These are phyloP conservation scores for Sporothrix phasma DNA, from an alignment of 2,329 filamentous ascomycete genomes.

Conservation along the genomic window DNA sequence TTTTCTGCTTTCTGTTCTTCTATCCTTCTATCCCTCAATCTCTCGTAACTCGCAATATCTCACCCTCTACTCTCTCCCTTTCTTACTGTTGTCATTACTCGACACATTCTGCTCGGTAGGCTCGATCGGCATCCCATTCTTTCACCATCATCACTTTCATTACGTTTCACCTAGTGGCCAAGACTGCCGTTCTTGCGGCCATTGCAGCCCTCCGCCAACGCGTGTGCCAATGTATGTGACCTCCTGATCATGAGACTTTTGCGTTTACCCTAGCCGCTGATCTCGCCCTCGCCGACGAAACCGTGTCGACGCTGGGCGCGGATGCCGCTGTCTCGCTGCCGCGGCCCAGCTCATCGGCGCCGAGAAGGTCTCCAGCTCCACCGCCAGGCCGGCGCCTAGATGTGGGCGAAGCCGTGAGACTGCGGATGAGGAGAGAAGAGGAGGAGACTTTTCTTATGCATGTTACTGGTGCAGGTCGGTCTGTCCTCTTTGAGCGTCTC, in stretches of 20 bases:
- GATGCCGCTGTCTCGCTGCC: constrained; percentile 48
- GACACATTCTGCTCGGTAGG: not conserved
- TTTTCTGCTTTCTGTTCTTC: not conserved
- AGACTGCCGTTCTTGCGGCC: constrained; percentile 27
- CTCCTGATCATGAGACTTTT: not conserved
- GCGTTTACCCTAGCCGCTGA: not conserved
- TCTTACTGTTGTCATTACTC: not conserved
- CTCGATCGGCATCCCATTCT: constrained; percentile 9
- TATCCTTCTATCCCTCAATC: not conserved
- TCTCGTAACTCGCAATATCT: not conserved
- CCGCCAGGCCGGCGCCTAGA: constrained; percentile 22
- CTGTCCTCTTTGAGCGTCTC: not conserved
- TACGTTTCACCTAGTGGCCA: constrained; percentile 22
- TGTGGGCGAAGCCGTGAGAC: too few relatives aligned
- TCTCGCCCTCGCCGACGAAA: constrained; percentile 54
- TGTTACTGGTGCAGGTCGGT: not conserved
- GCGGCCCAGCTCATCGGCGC: constrained; percentile 29
- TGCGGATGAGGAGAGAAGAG: not conserved
- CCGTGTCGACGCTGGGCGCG: constrained; percentile 50
- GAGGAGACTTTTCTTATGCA: not conserved
- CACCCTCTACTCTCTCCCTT: not conserved
- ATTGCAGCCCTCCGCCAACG: constrained; percentile 27
- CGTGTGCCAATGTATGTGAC: constrained; percentile 4
- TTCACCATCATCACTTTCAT: not conserved
- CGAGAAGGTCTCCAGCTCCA: constrained; percentile 44